A percentile compares a stretch with the other conserved stretches of the same genome.
Conservation (phyloP, 1,139 yeast genomes). For the Scheffersomyces lignicola region DNA sequence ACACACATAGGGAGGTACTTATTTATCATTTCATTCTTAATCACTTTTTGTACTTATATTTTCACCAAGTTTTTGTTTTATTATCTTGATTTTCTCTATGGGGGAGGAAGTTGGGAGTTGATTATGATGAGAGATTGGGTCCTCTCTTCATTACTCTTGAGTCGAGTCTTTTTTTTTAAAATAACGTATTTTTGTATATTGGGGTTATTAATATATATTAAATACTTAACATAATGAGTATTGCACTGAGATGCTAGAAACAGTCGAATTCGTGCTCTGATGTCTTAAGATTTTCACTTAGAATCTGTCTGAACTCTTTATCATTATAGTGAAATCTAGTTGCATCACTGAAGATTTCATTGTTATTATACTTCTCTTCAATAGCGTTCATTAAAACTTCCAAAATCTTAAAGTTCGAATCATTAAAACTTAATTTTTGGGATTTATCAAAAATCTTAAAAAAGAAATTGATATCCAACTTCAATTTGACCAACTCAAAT, state of each 20-base stretch:
- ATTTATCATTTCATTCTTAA: neutral
- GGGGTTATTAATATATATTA: constrained; percentile 1
- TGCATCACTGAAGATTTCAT: constrained; percentile 11
- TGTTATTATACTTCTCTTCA: constrained; percentile 25
- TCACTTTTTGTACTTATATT: neutral
- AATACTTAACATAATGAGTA: too few relatives aligned
- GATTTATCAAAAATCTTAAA: constrained; percentile 44
- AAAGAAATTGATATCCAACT: constrained; percentile 40
- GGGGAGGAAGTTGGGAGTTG: constrained; percentile 6
- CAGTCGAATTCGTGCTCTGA: constrained; percentile 35
- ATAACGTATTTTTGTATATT: neutral
- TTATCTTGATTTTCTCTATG: neutral
- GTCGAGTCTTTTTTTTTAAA: neutral
- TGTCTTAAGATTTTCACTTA: constrained; percentile 30
- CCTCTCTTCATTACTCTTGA: neutral
- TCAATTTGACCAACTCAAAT: constrained; percentile 25
- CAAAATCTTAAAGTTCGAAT: constrained; percentile 35
- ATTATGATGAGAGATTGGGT: constrained; percentile 1
- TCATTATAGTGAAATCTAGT: constrained; percentile 16
- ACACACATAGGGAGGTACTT: constrained; percentile 1
- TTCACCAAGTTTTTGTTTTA: neutral
- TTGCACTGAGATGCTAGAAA: too few relatives aligned
- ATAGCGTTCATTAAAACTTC: constrained; percentile 34
- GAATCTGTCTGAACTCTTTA: constrained; percentile 27
- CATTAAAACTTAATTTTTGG: constrained; percentile 34